These are phyloP conservation scores for Backusella australiensis DNA, from an alignment of 192 early-diverging fungal species.

Conservation along the genomic window DNA sequence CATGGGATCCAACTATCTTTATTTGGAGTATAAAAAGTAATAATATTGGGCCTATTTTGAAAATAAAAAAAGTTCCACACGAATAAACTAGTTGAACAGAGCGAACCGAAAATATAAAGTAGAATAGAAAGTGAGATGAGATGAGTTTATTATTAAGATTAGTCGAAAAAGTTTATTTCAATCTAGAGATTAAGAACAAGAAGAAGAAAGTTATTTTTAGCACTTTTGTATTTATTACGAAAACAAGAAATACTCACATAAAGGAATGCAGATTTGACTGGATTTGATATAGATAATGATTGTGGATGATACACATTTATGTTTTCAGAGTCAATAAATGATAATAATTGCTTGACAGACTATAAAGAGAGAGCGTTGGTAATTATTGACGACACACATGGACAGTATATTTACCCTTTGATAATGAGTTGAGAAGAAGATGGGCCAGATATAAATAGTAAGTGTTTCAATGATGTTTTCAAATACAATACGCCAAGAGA, in stretches of 20 bases:
- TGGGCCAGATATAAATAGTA: constrained; percentile 38
- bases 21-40: too few relatives aligned
- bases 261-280: constrained; percentile 34
- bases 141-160: constrained; percentile 6
- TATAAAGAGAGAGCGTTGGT: neutral
- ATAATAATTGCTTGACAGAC: constrained; percentile 23
- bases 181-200: neutral
- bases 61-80: too few relatives aligned
- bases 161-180: constrained; percentile 24
- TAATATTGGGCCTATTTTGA: too few relatives aligned
- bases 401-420: constrained; percentile 20
- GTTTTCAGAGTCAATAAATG: constrained; percentile 37
- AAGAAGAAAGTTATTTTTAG: neutral
- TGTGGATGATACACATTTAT: constrained; percentile 29
- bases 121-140: neutral
- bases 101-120: too few relatives aligned
- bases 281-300: constrained; percentile 25
- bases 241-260: constrained; percentile 26
- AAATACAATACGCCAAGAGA: constrained; percentile 27
- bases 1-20: too few relatives aligned
- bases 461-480: constrained; percentile 37
- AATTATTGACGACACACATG: neutral
- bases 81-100: too few relatives aligned
- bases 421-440: constrained; percentile 30
- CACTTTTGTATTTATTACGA: neutral